Base-by-base conservation (phyloP, 768 basidiomycete genomes). In the Pholiota conissans region DNA sequence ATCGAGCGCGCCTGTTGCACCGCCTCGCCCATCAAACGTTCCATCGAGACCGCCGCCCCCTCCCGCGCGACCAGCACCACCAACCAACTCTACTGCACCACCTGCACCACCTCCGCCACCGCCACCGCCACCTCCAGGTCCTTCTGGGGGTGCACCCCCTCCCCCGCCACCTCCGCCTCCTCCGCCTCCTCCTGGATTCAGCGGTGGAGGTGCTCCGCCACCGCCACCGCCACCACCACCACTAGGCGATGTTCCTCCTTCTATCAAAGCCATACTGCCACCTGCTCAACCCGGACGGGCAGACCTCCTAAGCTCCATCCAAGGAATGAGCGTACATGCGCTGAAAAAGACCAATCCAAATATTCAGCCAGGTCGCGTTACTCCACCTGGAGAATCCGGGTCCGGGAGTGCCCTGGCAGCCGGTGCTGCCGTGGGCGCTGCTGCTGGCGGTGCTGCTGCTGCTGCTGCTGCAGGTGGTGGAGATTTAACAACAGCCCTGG, bases 401-500 rank as follows among this genome's bases (percentile, higher is more conserved):
- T 66, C 69, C 9, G 64, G 68, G 35, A 73, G 75, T 57, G 62
- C 68, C 3, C 69, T 69, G 0, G 75, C 73, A 1, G 78, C 77
- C 27, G 73, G 70, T 28, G 69, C 66, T 29, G 78, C 76, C 42
- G 68, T 69, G 0, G 74, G 65, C 24, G 74, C 70, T 42, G 71
- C 71, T 10, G 71, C 65, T 20, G 74, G 65, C 20, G 74, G 70
- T 37, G 71, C 71, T 16, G 69, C 69, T 27, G 73, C 73, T 0
- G 73, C 66, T 47, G 71, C 67, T 1, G 77, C 67, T 13, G 85
- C 77, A 11, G 91, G 88, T 10, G 88, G 82, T 10, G 88, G 82
- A 0, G 88, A 95, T 72, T 70, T 96, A 58, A 93, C 94, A 0
- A 79, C 84, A 3, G 91, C 93, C 7, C 75, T 97, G 46, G 95